Evolutionary conservation across 139 green algal genomes (phyloP).

Genomic region (Coelastrella sp.): DNA sequence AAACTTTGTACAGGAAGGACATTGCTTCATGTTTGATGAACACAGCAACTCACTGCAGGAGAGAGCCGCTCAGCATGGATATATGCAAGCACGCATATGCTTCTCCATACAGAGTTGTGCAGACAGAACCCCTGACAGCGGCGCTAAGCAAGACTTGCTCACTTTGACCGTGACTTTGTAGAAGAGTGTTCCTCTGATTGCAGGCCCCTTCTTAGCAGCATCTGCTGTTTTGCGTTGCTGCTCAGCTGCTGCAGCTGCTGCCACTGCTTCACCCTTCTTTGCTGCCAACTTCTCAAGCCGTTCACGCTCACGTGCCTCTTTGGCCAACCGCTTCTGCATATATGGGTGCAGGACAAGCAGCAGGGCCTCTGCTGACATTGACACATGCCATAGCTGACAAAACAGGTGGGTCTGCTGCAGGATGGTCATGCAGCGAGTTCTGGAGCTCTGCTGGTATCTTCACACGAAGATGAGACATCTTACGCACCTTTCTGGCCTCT

Average conservation of each 20-base stretch:
- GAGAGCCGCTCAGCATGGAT: no score
- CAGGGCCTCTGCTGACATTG: no score
- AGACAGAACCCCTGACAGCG: neutral
- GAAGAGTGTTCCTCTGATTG: slow-evolving; percentile 69
- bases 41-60: no score
- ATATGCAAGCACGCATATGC: no score
- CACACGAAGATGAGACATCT: no score
- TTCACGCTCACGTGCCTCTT: slow-evolving; percentile 86
- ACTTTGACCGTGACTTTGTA: slow-evolving; percentile 89
- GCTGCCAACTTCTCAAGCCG: slow-evolving; percentile 76
- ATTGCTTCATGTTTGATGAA: no score
- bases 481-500: slow-evolving; percentile 68
- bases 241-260: slow-evolving; percentile 61
- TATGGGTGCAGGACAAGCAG: no score
- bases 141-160: neutral
- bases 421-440: no score
- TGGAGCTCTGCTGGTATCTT: no score
- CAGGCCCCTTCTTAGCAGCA: slow-evolving; percentile 18
- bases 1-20: no score
- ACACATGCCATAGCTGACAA: no score
- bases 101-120: neutral
- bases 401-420: no score
- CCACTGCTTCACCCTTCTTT: slow-evolving; percentile 74
- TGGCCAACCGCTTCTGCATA: slow-evolving; percentile 83
- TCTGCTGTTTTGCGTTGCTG: slow-evolving; percentile 49